Conservation (phyloP, 495 filamentous ascomycete genomes). For the Opeltia flavorubescens region DNA sequence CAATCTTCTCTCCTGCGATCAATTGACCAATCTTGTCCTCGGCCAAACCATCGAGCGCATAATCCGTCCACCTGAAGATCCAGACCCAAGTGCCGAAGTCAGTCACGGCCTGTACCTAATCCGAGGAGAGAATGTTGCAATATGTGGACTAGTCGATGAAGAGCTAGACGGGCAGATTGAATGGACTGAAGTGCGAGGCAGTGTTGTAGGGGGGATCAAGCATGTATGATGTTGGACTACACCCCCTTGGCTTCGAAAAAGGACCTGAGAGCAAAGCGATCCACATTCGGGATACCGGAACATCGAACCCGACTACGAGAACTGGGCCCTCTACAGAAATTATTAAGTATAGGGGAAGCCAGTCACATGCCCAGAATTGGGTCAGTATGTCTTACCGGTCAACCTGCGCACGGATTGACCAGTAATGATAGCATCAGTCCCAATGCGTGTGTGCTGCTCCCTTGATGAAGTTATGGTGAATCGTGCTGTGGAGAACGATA, state of each 20-base stretch:
- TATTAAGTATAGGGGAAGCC: too few relatives aligned
- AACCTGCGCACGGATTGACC: too few relatives aligned
- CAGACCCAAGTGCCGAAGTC: slow-evolving; percentile 65
- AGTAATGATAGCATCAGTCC: too few relatives aligned
- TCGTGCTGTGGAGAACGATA: too few relatives aligned
- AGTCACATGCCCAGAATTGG: too few relatives aligned
- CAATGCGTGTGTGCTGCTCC: too few relatives aligned
- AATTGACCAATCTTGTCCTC: slow-evolving; percentile 86
- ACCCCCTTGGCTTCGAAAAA: neutral
- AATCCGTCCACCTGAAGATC: slow-evolving; percentile 70
- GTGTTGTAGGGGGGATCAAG: slow-evolving; percentile 71
- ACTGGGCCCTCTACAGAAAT: too few relatives aligned
- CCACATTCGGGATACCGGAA: neutral
- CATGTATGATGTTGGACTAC: slow-evolving; percentile 38
- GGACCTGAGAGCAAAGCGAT: too few relatives aligned
- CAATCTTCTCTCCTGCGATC: slow-evolving; percentile 72
- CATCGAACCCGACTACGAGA: neutral
- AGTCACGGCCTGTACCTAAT: slow-evolving; percentile 83
- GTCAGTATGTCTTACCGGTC: too few relatives aligned
- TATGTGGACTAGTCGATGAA: slow-evolving; percentile 82
- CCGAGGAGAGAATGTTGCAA: slow-evolving; percentile 86
- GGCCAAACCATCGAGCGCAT: slow-evolving; percentile 75
- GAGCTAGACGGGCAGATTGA: slow-evolving; percentile 75
- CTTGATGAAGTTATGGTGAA: too few relatives aligned
- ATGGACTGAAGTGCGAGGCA: slow-evolving; percentile 79